Evolutionary conservation across 225 moss, liverwort and hornwort genomes (phyloP), one percentile per base, ranked within the genome.

Genomic region (Climacium dendroides): DNA sequence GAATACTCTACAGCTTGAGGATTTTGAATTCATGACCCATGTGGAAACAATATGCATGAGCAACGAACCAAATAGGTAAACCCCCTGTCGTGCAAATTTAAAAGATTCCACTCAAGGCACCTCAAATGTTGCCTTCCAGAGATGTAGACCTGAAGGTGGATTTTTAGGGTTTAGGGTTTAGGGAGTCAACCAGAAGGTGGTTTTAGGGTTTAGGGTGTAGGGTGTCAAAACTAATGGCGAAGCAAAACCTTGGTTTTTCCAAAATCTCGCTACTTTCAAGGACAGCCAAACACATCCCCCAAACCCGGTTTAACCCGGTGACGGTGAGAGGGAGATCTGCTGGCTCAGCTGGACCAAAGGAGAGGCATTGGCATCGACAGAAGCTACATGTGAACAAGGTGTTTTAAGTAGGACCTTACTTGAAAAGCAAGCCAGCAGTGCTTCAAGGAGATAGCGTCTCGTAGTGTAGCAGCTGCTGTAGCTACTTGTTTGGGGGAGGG

Each of bases 1-100:
- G 37, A 80, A 75, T 92, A 88, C 76, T 86, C 88, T 90, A 92
- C 86, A 92, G 63, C 85, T 80, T 29, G 52, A 74, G 82, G 82
- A 74, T 70, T 71, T 39, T 3, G 6, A 83, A 41, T 55, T 30
- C 83, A 78, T 66, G 60, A 80, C 74, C 79, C 83, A 48, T 43
- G 65, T 54, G 83, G 34, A 57, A 85, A 88, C 85, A 48, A 74
- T 78, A 32, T 25, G 87, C 79, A 67, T 55, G 50, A 75, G 34
- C 41, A 66, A 45, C 74, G 41, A 83, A 73, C 84, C 81, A 74
- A 81, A 75, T 30, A 20, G 58, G 54, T 37, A 79, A 89, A 22
- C 58, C 43, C 39, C 34, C 59, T 54, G 65, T 65, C 65, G 39
- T 59, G 81, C 41, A 59, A 75, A 89, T 61, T 48, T 2, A 24